Evolutionary conservation across 768 basidiomycete species (phyloP).

Genomic region (Pseudohyphozyma bogoriensis): DNA sequence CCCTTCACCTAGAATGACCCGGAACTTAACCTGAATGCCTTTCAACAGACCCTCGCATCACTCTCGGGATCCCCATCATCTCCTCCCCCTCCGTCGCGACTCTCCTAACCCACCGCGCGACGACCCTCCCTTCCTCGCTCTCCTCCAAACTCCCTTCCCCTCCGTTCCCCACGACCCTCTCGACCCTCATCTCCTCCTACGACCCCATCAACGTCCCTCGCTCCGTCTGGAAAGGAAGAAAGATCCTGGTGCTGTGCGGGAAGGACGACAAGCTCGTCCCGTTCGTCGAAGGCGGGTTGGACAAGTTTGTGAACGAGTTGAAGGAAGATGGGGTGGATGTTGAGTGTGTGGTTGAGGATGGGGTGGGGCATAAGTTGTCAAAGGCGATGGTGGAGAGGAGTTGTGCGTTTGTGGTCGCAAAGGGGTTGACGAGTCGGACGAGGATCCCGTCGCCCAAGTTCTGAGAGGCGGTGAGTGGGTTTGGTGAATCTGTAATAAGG

Average conservation of each 20-base stretch:
- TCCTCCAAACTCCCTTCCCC: conserved; percentile 8
- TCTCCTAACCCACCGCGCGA: conserved; percentile 23
- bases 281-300: conserved; percentile 46
- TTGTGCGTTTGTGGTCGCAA: too few relatives aligned
- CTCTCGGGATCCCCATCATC: conserved; percentile 32
- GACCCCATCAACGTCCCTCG: conserved; percentile 1
- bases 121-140: conserved; percentile 3
- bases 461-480: too few relatives aligned
- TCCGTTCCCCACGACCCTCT: conserved; percentile 11
- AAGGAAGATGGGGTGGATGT: background rate
- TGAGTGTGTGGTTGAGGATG: conserved; percentile 16
- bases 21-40: background rate
- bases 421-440: too few relatives aligned
- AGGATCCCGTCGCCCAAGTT: too few relatives aligned
- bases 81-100: conserved; percentile 24
- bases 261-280: conserved; percentile 52
- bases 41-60: conserved; percentile 27
- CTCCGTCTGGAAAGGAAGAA: conserved; percentile 45
- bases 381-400: too few relatives aligned
- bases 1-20: background rate
- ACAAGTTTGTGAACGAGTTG: conserved; percentile 46
- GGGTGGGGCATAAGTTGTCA: too few relatives aligned
- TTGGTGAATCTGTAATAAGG: too few relatives aligned
- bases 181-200: background rate
- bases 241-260: conserved; percentile 62